These are phyloP conservation scores for Kazachstania sp. DNA, from an alignment of 1,139 yeast species.

Conservation along the genomic window DNA sequence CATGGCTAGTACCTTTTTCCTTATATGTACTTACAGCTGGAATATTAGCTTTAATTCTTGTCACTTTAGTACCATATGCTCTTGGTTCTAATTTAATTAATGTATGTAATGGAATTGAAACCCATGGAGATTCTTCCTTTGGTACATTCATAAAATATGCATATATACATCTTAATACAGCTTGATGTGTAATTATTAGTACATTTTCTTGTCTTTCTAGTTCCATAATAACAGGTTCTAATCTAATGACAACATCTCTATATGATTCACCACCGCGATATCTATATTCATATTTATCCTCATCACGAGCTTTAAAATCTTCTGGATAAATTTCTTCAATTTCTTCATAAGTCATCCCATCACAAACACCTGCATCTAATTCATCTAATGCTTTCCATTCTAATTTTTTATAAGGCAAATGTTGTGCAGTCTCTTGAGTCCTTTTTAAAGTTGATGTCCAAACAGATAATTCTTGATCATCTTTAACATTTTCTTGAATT, in stretches of 20 bases:
- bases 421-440: slow-evolving; percentile 88
- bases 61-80: slow-evolving; percentile 82
- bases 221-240: slow-evolving; percentile 97
- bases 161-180: slow-evolving; percentile 89
- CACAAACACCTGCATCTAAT: slow-evolving; percentile 96
- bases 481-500: slow-evolving; percentile 68
- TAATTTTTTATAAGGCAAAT: slow-evolving; percentile 70
- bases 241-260: slow-evolving; percentile 85
- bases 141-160: slow-evolving; percentile 98
- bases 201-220: slow-evolving; percentile 94
- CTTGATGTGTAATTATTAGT: slow-evolving; percentile 93
- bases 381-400: slow-evolving; percentile 98
- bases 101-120: slow-evolving; percentile 96
- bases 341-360: slow-evolving; percentile 86
- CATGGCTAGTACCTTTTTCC: slow-evolving; percentile 80
- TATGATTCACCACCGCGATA: slow-evolving; percentile 97
- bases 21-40: slow-evolving; percentile 97
- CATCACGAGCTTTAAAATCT: slow-evolving; percentile 92
- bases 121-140: slow-evolving; percentile 97
- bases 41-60: slow-evolving; percentile 85
- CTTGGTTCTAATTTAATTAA: slow-evolving; percentile 87
- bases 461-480: slow-evolving; percentile 61
- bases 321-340: slow-evolving; percentile 80
- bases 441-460: slow-evolving; percentile 94
- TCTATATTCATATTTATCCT: slow-evolving; percentile 88